phyloP scores from a whole-genome alignment of 305 asterid species.

The Andrographis paniculata region DNA sequence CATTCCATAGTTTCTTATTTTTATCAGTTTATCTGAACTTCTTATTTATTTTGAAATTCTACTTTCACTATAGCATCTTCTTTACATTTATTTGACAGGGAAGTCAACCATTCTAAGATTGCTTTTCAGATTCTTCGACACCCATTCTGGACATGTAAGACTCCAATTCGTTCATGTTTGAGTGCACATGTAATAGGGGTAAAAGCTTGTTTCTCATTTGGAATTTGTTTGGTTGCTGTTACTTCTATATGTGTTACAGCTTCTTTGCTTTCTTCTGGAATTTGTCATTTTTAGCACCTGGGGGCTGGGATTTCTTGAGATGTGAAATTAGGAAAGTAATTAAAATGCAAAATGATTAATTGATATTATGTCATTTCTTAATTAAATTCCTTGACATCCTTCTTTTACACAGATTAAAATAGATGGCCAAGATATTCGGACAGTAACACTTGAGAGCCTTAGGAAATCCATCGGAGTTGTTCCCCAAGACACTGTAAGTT shows the following conservation, averaged over 20 bases:
- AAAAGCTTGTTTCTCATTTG: slow-evolving; percentile 2
- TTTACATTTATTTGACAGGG: slow-evolving; percentile 40
- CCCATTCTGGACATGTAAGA: slow-evolving; percentile 81
- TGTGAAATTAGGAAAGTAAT: too few relatives aligned
- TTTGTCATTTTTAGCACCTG: too few relatives aligned
- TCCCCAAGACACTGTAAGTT: slow-evolving; percentile 98
- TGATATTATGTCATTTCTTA: slow-evolving; percentile 7
- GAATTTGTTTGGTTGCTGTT: slow-evolving; percentile 7
- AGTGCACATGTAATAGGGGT: background rate
- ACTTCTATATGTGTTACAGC: slow-evolving; percentile 10
- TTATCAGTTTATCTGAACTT: background rate
- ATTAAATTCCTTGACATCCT: slow-evolving; percentile 13
- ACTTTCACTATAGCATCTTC: slow-evolving; percentile 13
- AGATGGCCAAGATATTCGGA: slow-evolving; percentile 88
- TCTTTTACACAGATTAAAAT: slow-evolving; percentile 56
- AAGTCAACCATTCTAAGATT: slow-evolving; percentile 93
- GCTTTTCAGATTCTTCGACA: slow-evolving; percentile 86
- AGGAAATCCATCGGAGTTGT: slow-evolving; percentile 91
- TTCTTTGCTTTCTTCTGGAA: too few relatives aligned
- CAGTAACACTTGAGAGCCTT: slow-evolving; percentile 84
- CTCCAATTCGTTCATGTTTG: slow-evolving; percentile 9
- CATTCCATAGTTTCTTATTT: too few relatives aligned
- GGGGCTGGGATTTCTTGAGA: too few relatives aligned
- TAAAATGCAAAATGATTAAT: too few relatives aligned
- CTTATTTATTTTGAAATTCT: slow-evolving; percentile 6